Conservation (phyloP, 2,329 filamentous ascomycete species). For the Colletotrichum sp. region DNA sequence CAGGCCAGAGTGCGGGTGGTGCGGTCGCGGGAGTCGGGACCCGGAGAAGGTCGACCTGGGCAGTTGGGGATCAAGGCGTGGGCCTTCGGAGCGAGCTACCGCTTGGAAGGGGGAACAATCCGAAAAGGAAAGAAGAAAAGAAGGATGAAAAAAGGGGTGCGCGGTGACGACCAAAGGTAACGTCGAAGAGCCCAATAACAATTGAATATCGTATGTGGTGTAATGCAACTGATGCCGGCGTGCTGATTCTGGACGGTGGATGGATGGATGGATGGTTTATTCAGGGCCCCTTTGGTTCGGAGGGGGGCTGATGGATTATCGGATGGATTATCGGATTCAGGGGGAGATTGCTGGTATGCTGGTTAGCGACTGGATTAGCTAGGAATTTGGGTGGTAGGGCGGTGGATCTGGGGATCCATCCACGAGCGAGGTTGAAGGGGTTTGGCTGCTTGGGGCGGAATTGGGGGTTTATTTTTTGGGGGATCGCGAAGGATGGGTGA, state of each 20-base stretch:
- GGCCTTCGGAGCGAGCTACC: not conserved
- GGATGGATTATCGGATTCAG: slow-evolving; percentile 18
- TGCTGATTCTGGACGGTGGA: not conserved
- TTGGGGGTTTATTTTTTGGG: not conserved
- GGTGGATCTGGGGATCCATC: slow-evolving; percentile 21
- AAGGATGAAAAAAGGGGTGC: not conserved
- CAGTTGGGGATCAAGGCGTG: not conserved
- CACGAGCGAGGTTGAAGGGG: slow-evolving; percentile 14
- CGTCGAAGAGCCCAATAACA: slow-evolving; percentile 6
- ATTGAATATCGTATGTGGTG: slow-evolving; percentile 1
- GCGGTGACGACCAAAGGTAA: not conserved
- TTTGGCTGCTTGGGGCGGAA: slow-evolving; percentile 10
- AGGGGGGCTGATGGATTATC: slow-evolving; percentile 5
- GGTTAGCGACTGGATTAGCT: slow-evolving; percentile 10
- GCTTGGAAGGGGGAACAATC: not conserved
- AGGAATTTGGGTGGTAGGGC: slow-evolving; percentile 13
- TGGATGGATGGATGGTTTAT: not conserved
- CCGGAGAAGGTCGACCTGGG: not conserved
- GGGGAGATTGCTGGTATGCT: slow-evolving; percentile 20
- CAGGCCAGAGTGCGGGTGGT: not conserved
- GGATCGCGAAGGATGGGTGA: not conserved
- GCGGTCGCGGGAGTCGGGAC: not conserved
- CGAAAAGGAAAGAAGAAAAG: not conserved
- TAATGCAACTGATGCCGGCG: not conserved
- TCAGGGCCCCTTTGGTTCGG: not conserved